Evolutionary conservation across 306 rosid species (phyloP).

Genomic region (Hippophae rhamnoides): DNA sequence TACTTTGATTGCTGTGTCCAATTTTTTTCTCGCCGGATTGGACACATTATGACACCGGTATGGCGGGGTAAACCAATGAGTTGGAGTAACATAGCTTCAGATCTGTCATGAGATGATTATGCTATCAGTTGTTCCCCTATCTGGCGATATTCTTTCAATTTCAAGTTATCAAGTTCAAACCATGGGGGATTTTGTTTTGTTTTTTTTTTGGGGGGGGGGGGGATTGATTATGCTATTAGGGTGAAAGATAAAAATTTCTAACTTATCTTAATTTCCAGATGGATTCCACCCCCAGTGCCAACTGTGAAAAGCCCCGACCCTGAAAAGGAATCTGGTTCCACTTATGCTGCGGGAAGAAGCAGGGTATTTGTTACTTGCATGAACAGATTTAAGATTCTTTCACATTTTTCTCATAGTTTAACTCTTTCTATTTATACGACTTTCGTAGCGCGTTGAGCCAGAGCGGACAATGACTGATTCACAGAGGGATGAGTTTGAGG

Average conservation of each 20-base stretch:
- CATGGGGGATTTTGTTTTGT: too few species aligned
- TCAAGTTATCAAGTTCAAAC: too few species aligned
- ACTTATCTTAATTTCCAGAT: constrained; percentile 33
- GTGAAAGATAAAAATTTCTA: constrained; percentile 1
- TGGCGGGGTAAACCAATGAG: too few species aligned
- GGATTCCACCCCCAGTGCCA: constrained; percentile 92
- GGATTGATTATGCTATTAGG: not conserved
- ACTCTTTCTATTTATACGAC: constrained; percentile 16
- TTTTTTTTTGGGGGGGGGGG: too few species aligned
- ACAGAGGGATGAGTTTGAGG: constrained; percentile 99
- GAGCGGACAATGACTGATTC: constrained; percentile 88
- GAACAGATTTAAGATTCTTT: constrained; percentile 3
- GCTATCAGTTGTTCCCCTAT: too few species aligned
- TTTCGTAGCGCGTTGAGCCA: constrained; percentile 72
- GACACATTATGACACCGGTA: too few species aligned
- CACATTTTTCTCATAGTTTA: constrained; percentile 11
- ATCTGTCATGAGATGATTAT: constrained; percentile 3
- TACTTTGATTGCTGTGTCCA: too few species aligned
- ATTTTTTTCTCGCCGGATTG: too few species aligned
- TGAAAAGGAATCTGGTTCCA: constrained; percentile 80
- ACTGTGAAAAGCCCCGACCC: constrained; percentile 75
- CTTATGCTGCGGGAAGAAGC: constrained; percentile 99
- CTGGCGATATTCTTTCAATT: too few species aligned
- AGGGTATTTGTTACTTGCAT: constrained; percentile 56
- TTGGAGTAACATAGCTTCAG: not conserved